These are phyloP conservation scores for Cucurbita argyrosperma DNA, from an alignment of 306 rosid genomes.

Conservation along the genomic window DNA sequence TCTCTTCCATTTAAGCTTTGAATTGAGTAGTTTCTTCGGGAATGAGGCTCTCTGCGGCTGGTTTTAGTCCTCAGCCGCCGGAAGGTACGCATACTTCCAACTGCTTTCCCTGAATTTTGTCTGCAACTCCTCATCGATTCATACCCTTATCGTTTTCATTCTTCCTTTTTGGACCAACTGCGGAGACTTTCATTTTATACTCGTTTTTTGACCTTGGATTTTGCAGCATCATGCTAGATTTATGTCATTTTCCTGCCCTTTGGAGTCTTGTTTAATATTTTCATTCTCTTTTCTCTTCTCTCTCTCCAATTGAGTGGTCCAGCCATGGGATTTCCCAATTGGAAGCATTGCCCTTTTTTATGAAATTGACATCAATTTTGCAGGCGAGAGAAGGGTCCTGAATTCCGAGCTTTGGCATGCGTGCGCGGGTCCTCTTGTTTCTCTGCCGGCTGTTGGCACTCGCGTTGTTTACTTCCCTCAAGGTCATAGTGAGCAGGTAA, in stretches of 20 bases:
- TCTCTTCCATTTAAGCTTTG: not conserved
- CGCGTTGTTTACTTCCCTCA: slow-evolving; percentile 92
- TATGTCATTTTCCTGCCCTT: slow-evolving; percentile 7
- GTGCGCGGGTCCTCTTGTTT: slow-evolving; percentile 97
- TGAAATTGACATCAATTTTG: slow-evolving; percentile 23
- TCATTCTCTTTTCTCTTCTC: not conserved
- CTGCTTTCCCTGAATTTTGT: not conserved
- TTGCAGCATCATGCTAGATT: slow-evolving; percentile 1
- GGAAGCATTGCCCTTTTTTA: slow-evolving; percentile 5
- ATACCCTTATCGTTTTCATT: not conserved
- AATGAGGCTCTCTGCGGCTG: slow-evolving; percentile 89
- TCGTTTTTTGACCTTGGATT: not conserved
- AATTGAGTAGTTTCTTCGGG: slow-evolving; percentile 12
- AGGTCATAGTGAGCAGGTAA: slow-evolving; percentile 95
- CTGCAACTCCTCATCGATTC: not conserved
- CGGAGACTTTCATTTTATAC: not conserved
- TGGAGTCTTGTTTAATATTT: slow-evolving; percentile 4
- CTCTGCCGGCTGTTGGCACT: slow-evolving; percentile 72
- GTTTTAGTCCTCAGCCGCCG: slow-evolving; percentile 74
- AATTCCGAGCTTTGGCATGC: slow-evolving; percentile 99
- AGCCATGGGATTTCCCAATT: not conserved
- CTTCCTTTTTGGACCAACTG: not conserved
- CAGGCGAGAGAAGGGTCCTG: slow-evolving; percentile 81
- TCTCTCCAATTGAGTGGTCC: slow-evolving; percentile 5
- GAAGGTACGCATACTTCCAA: slow-evolving; percentile 41